Percentiles rank a stretch among this genome's conserved stretches.
These are phyloP conservation scores for Letharia lupina DNA, from an alignment of 495 filamentous ascomycete genomes.

Conservation along the genomic window DNA sequence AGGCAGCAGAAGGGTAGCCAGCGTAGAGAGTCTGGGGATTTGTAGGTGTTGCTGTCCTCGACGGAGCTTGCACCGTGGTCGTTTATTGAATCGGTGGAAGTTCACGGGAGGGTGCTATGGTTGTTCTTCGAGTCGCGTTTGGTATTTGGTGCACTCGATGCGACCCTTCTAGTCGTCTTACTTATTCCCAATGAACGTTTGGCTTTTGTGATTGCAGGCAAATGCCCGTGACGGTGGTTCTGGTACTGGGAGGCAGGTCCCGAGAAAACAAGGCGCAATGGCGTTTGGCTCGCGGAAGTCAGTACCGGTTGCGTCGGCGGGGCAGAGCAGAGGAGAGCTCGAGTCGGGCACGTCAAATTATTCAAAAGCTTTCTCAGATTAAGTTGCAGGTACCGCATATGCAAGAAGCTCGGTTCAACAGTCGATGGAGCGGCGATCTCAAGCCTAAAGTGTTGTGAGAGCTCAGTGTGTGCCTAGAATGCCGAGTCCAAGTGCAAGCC, in stretches of 20 bases:
- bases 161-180: not conserved
- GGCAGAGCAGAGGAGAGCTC: not conserved
- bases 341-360: not conserved
- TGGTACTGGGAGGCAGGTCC: not conserved
- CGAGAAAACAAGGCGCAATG: not conserved
- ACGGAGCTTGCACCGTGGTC: not conserved
- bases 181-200: not conserved
- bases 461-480: slow-evolving; percentile 15
- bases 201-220: not conserved
- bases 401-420: slow-evolving; percentile 1
- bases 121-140: not conserved
- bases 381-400: slow-evolving; percentile 8
- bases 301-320: not conserved
- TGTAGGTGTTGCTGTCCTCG: slow-evolving; percentile 3
- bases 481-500: slow-evolving; percentile 16
- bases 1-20: slow-evolving; percentile 19
- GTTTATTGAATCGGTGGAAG: slow-evolving; percentile 1
- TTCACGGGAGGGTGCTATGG: not conserved
- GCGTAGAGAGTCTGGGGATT: not conserved
- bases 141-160: not conserved
- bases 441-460: not conserved
- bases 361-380: not conserved
- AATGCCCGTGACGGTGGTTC: not conserved
- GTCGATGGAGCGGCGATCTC: not conserved
- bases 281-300: not conserved